These are phyloP conservation scores for Rosa chinensis DNA, from an alignment of 306 rosid species.

Conservation along the genomic window DNA sequence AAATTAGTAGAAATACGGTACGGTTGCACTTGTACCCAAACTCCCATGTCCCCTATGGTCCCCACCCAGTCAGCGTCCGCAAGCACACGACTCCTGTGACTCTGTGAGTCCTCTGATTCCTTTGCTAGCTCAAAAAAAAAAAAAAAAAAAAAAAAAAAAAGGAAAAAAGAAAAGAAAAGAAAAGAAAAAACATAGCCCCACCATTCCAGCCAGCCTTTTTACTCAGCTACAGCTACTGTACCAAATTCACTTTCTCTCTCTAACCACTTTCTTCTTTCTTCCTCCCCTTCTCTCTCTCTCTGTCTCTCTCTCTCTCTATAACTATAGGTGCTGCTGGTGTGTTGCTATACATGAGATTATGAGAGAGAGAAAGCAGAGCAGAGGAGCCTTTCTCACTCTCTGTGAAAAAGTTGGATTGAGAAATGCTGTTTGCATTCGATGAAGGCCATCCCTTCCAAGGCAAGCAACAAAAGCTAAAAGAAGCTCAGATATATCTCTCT, in stretches of 20 bases:
- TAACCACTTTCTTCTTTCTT: not conserved
- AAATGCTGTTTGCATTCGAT: slow-evolving; percentile 51
- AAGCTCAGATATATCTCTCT: slow-evolving; percentile 18
- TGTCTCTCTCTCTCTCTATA: slow-evolving; percentile 6
- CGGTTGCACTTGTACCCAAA: not conserved
- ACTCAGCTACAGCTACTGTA: slow-evolving; percentile 7
- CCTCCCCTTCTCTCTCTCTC: slow-evolving; percentile 10
- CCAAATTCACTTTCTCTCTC: slow-evolving; percentile 18
- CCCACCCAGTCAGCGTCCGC: not conserved
- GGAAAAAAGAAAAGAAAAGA: not conserved
- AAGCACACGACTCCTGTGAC: slow-evolving; percentile 35
- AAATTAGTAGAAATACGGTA: not conserved
- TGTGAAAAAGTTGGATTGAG: slow-evolving; percentile 39
- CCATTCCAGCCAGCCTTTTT: slow-evolving; percentile 29
- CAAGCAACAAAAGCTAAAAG: slow-evolving; percentile 47
- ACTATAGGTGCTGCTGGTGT: not conserved
- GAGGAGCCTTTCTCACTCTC: slow-evolving; percentile 22
- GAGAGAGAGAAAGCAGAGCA: not conserved
- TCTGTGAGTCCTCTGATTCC: not conserved
- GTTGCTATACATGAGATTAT: not conserved
- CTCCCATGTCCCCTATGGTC: not conserved
- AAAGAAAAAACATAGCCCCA: slow-evolving; percentile 24
- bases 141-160: not conserved
- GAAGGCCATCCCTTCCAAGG: slow-evolving; percentile 80
- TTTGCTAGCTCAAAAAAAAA: not conserved